Conservation (phyloP, 805 yeast species). For the Candida coleopterorum region DNA sequence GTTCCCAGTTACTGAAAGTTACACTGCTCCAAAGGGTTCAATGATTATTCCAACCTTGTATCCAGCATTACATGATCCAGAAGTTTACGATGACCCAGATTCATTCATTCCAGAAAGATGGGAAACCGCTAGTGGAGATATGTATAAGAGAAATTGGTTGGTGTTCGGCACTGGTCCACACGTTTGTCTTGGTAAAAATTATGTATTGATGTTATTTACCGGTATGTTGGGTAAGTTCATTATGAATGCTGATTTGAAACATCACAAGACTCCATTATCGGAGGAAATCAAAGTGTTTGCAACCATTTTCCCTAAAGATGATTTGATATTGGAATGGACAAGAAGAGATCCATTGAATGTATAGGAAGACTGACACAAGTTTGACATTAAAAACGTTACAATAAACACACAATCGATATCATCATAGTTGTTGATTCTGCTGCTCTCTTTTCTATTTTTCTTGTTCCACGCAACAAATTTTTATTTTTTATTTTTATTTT, state of each 20-base stretch:
- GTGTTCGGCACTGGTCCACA: conserved; percentile 98
- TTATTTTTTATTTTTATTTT: no score
- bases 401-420: no score
- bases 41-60: conserved; percentile 95
- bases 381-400: no score
- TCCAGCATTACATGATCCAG: conserved; percentile 96
- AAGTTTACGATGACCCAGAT: conserved; percentile 92
- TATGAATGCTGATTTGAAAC: conserved; percentile 74
- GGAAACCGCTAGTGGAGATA: conserved; percentile 75
- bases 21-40: conserved; percentile 94
- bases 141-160: conserved; percentile 85
- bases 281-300: conserved; percentile 96
- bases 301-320: conserved; percentile 96
- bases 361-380: conserved; percentile 1
- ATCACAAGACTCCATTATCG: conserved; percentile 74
- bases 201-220: conserved; percentile 86
- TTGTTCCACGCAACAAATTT: no score
- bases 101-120: conserved; percentile 95
- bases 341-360: conserved; percentile 50
- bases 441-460: no score
- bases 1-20: conserved; percentile 77
- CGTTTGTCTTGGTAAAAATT: conserved; percentile 90
- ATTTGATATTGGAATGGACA: conserved; percentile 72
- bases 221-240: conserved; percentile 90
- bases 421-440: no score